Evolutionary conservation across 2,329 filamentous ascomycete genomes (phyloP).

Genomic region (Amauroascus niger): DNA sequence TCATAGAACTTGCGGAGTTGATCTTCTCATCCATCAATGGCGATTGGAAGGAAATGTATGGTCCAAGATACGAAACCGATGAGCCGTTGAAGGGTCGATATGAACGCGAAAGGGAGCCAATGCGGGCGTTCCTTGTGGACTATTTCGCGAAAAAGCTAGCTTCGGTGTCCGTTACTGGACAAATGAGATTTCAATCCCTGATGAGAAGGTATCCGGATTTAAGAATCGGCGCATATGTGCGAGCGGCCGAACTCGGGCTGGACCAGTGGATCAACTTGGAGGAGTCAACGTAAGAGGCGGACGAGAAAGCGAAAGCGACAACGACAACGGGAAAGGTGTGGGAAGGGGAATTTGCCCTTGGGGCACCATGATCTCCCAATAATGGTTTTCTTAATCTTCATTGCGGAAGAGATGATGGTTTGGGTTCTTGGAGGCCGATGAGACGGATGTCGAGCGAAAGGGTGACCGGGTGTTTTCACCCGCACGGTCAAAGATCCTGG

Average conservation of each 20-base stretch:
- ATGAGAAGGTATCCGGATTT: slow-evolving; percentile 4
- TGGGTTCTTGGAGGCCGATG: too few relatives aligned
- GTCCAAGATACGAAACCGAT: background rate
- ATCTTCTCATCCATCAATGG: background rate
- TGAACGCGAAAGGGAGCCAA: slow-evolving; percentile 8
- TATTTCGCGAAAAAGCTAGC: slow-evolving; percentile 5
- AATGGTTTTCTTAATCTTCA: background rate
- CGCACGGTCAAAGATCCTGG: too few relatives aligned
- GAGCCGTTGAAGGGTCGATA: background rate
- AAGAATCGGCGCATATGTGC: background rate
- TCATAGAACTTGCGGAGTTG: slow-evolving; percentile 4
- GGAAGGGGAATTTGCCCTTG: background rate
- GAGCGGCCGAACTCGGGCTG: background rate
- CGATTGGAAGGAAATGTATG: background rate
- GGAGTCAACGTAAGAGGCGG: background rate
- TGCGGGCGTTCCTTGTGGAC: slow-evolving; percentile 10
- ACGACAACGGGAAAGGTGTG: too few relatives aligned
- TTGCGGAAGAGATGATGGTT: background rate
- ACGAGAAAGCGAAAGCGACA: background rate
- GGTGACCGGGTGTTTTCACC: too few relatives aligned
- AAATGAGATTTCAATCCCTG: background rate
- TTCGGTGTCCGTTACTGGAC: background rate
- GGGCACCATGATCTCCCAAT: background rate
- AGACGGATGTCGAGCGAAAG: too few relatives aligned
- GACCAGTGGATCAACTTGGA: background rate